These are phyloP conservation scores for Pinus taeda DNA, from an alignment of 75 land plant species.

Conservation along the genomic window DNA sequence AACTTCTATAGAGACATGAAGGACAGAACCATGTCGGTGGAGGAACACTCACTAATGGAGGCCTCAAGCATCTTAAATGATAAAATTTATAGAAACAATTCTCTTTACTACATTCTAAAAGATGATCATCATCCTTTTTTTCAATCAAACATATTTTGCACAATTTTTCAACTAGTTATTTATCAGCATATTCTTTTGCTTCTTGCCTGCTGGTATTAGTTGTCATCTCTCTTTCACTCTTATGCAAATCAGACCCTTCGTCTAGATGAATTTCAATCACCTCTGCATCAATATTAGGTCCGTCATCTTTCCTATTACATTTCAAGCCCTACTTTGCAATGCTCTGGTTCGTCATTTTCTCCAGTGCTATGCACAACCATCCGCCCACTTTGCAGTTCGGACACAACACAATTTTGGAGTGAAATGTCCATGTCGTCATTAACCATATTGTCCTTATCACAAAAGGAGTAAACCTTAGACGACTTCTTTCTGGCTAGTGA, in stretches of 20 bases:
- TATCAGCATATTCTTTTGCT: background rate
- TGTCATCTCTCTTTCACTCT: background rate
- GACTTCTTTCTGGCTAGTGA: background rate
- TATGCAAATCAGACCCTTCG: background rate
- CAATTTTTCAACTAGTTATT: background rate
- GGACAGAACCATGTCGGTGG: too few relatives aligned
- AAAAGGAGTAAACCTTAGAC: background rate
- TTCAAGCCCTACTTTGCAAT: conserved; percentile 12
- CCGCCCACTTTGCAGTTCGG: too few relatives aligned
- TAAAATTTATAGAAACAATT: too few relatives aligned
- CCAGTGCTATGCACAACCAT: too few relatives aligned
- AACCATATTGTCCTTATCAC: background rate
- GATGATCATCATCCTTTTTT: background rate
- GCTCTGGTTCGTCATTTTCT: too few relatives aligned
- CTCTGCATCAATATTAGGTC: background rate
- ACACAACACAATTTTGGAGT: conserved; percentile 6
- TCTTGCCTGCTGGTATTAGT: background rate
- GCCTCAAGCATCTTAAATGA: too few relatives aligned
- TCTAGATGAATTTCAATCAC: conserved; percentile 2
- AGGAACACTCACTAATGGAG: too few relatives aligned
- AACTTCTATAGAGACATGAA: too few relatives aligned
- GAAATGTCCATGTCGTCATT: background rate
- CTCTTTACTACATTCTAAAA: too few relatives aligned
- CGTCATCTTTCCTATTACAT: background rate
- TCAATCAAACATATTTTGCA: conserved; percentile 4